Evolutionary conservation across 2,329 filamentous ascomycete species (phyloP), one percentile per base, ranked within the genome.

Genomic region (Xylariaceae sp.): DNA sequence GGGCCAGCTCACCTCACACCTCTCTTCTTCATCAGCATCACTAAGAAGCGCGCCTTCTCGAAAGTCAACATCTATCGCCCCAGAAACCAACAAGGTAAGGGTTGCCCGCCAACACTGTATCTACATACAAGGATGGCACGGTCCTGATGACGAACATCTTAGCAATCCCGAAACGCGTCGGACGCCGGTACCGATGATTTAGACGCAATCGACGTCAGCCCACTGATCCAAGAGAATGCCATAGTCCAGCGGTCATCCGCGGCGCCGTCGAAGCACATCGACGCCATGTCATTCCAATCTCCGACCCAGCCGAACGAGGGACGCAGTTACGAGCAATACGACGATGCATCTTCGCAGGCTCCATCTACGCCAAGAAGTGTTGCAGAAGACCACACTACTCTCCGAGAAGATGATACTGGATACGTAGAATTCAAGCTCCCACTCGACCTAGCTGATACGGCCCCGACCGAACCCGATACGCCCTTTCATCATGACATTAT

Each of bases 231-330:
- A 40, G 38, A 52, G 19, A 38, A 55, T 50, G 50, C 23, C 16
- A 31, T 38, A 18, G 16, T 40, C 12, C 48, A 32, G 32, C 13
- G 37, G 24, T 19, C 42, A 27, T 34, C 38, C 3, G 31, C 19
- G 13, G 35, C 37, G 8, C 36, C 32, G 26, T 29, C 36, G 41
- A 51, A 38, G 37, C 44, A 47, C 41, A 69, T 67, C 61, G 23
- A n/a, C 28, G 64, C 70, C 21, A 57, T 56, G 55, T 60, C 56
- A n/a, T 73, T 71, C 9, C 68, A 70, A 38, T 74, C 73, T 8
- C 70, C 70, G 1, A 79, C 75, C 1, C 75, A 79, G 55, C 62
- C 67, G 41, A 79, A 79, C 47, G 67, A 70, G 31, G 73, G 66
- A 32, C 69, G 74, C 26, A 75, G 76, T 56, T 79, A 79, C 48